Evolutionary conservation across 495 filamentous ascomycete genomes (phyloP), one percentile per base, ranked within the genome.

Genomic region (Oidiodendron maius): DNA sequence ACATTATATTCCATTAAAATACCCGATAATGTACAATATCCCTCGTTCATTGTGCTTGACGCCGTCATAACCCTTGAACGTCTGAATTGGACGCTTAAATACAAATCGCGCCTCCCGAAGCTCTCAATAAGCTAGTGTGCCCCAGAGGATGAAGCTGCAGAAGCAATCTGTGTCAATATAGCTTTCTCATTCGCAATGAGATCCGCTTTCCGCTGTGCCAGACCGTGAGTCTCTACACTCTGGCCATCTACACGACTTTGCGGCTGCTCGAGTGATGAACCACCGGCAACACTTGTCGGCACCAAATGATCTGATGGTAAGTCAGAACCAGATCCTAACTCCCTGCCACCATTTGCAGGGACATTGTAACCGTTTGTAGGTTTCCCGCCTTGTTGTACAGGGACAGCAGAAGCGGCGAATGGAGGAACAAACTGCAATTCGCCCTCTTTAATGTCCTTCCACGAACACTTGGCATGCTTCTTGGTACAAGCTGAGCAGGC

Each of bases 401-500:
- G 5, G 5, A 12, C 5, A 5, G 26, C 5, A 30, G 26, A 30
- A 30, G 26, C 26, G 12, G 24, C n/a, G 2, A 41, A 22, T 22
- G n/a, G 46, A 4, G 46, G 63, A 3, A 69, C 41, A 34, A 56
- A 59, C 3, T 50, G 55, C 8, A 89, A 53, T 58, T 93, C 89
- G 0, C 81, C 78, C 39, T 88, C 80, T 30, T 77, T 82, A 40
- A 91, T 75, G 46, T 83, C 79, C 50, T 80, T 82, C 88, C 88
- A 95, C 18, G 76, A 79, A 62, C 89, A 95, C 51, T 86, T 89
- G 12, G 86, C 85, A 59, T 93, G 88, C 64, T 91, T 91, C 63
- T 85, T 87, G 1, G 89, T 93, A 64, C 89, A 95, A 28, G 86
- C 87, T 63, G 85, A 76, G 61, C 89, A 95, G 18, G 88, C 86